Conservation (phyloP, 1,139 yeast species). For the Candida sp. region DNA sequence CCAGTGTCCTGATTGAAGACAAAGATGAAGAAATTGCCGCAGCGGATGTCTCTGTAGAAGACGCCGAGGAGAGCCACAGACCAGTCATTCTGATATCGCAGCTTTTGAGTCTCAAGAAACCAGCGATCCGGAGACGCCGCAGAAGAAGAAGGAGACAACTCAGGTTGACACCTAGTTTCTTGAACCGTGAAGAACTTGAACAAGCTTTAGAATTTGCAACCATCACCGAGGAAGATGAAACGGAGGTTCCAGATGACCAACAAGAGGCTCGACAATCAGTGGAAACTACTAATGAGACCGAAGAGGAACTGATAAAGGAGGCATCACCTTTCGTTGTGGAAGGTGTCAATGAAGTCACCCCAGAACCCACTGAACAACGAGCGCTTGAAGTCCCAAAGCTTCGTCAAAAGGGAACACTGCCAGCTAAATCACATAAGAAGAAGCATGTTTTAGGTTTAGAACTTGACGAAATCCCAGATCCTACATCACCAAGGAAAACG, state of each 20-base stretch:
- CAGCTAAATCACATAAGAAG: not conserved
- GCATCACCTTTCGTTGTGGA: not conserved
- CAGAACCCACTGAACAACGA: not conserved
- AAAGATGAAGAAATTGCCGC: not conserved
- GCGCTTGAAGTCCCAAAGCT: not conserved
- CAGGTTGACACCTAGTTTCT: not conserved
- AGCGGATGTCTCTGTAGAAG: no score
- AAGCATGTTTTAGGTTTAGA: conserved; percentile 3
- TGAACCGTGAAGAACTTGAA: not conserved
- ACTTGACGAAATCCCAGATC: not conserved
- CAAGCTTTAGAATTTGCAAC: conserved; percentile 1
- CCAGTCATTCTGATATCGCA: not conserved
- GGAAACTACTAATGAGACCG: not conserved
- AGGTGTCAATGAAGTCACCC: not conserved
- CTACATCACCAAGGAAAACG: not conserved
- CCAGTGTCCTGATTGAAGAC: not conserved
- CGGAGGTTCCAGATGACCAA: not conserved
- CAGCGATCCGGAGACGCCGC: conserved; percentile 4
- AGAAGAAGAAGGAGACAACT: conserved; percentile 5
- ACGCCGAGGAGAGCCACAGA: not conserved
- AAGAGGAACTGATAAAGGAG: not conserved
- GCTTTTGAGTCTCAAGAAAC: not conserved
- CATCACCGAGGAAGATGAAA: not conserved
- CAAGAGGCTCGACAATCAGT: not conserved
- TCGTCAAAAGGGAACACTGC: not conserved